These are phyloP conservation scores for Cercophora sp. DNA, from an alignment of 495 filamentous ascomycete genomes.

Conservation along the genomic window DNA sequence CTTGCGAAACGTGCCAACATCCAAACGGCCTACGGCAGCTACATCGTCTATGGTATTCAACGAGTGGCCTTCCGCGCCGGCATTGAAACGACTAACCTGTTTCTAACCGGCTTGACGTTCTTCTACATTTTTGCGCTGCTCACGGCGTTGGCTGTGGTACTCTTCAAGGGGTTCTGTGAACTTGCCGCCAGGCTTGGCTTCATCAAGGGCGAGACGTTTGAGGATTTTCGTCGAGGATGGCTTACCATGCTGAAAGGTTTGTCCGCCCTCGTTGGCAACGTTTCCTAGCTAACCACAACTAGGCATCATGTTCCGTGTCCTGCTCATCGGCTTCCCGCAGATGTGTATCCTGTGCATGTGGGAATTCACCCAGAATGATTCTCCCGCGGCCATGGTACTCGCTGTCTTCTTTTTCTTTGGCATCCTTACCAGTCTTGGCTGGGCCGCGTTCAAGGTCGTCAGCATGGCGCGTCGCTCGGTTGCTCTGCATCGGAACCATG, in stretches of 20 bases:
- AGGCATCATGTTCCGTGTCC: conserved; percentile 80
- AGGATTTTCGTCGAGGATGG: conserved; percentile 88
- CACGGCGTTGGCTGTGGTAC: conserved; percentile 65
- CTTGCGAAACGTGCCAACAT: conserved; percentile 40
- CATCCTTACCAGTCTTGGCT: conserved; percentile 75
- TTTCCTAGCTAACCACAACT: neutral
- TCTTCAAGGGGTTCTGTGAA: conserved; percentile 83
- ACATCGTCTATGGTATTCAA: conserved; percentile 81
- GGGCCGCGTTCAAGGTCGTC: conserved; percentile 89
- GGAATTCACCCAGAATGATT: conserved; percentile 87
- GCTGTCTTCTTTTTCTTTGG: conserved; percentile 87
- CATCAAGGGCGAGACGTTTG: conserved; percentile 85
- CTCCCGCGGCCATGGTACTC: conserved; percentile 79
- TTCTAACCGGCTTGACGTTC: conserved; percentile 86
- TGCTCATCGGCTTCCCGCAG: conserved; percentile 91
- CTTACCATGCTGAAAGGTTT: conserved; percentile 54
- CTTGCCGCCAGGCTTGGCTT: conserved; percentile 64
- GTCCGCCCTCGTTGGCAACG: neutral
- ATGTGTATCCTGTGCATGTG: conserved; percentile 91
- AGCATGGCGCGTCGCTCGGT: conserved; percentile 85
- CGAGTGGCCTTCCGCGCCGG: conserved; percentile 81
- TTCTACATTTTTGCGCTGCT: conserved; percentile 77
- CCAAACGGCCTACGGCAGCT: conserved; percentile 49
- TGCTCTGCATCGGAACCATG: conserved; percentile 92
- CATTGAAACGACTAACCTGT: conserved; percentile 92